phyloP scores from a whole-genome alignment of 495 filamentous ascomycete genomes.

The Penicillium ucsense region DNA sequence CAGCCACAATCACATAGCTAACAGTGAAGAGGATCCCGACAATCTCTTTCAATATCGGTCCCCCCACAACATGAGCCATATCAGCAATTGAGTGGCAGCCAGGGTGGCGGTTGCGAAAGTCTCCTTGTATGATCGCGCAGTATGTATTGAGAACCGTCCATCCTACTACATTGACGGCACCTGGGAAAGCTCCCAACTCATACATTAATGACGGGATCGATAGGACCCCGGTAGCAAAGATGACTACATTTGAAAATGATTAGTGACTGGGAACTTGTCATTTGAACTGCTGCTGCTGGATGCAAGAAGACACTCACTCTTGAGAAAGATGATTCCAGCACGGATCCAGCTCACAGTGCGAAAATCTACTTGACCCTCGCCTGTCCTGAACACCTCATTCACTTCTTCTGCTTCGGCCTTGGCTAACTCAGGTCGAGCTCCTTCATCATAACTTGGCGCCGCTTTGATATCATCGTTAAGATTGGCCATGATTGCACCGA shows the following conservation, averaged over 20 bases:
- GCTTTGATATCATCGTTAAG: conserved; percentile 14
- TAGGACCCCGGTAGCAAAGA: conserved; percentile 50
- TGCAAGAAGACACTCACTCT: conserved; percentile 16
- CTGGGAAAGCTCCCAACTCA: conserved; percentile 49
- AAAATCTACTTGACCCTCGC: conserved; percentile 41
- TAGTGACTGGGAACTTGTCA: too few relatives aligned
- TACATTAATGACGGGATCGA: conserved; percentile 53
- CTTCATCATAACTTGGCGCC: conserved; percentile 1
- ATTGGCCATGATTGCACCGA: conserved; percentile 3
- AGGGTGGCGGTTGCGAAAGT: conserved; percentile 27
- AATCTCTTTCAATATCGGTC: conserved; percentile 35
- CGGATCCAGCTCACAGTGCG: conserved; percentile 49
- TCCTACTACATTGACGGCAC: conserved; percentile 46
- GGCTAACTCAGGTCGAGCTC: conserved; percentile 2
- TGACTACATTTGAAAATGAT: conserved; percentile 9
- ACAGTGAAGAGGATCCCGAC: conserved; percentile 37
- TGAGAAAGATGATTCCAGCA: conserved; percentile 48
- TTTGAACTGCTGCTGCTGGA: too few relatives aligned
- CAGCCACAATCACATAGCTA: conserved; percentile 37
- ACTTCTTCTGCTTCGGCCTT: conserved; percentile 15
- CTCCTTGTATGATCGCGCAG: conserved; percentile 24
- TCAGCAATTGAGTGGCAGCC: conserved; percentile 53
- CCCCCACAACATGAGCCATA: conserved; percentile 56
- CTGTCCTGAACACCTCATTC: conserved; percentile 44
- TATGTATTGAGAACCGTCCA: conserved; percentile 56